Evolutionary conservation across 768 basidiomycete species (phyloP).

Genomic region (Trametes maxima): DNA sequence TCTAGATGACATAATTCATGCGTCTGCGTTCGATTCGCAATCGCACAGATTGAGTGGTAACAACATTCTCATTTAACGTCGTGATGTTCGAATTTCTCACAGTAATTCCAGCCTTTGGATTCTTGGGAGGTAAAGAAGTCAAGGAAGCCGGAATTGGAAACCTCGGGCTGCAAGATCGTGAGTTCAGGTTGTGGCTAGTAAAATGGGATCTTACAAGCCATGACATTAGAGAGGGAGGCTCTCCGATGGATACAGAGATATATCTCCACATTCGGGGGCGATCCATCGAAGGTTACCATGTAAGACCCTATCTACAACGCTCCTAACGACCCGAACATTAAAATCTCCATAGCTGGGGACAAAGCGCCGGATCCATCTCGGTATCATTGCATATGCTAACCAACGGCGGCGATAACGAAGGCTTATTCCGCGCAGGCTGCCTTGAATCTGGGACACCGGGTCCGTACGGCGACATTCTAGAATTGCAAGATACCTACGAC

Average conservation of each 20-base stretch:
- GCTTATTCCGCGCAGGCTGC: conserved; percentile 38
- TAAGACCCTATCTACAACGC: conserved; percentile 18
- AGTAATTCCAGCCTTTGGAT: conserved; percentile 25
- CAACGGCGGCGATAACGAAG: conserved; percentile 25
- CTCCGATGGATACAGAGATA: conserved; percentile 48
- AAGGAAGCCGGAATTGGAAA: conserved; percentile 32
- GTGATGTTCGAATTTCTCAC: not conserved
- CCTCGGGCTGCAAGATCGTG: conserved; percentile 43
- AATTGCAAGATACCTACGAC: conserved; percentile 13
- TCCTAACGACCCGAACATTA: not conserved
- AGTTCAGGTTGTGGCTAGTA: conserved; percentile 26
- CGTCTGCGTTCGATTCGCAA: no score
- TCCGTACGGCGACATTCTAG: conserved; percentile 7
- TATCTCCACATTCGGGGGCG: conserved; percentile 45
- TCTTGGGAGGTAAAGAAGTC: conserved; percentile 27
- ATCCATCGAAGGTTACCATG: conserved; percentile 47
- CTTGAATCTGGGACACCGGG: conserved; percentile 28
- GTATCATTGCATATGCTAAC: conserved; percentile 33
- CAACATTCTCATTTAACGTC: not conserved
- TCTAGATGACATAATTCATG: no score
- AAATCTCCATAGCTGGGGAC: conserved; percentile 39
- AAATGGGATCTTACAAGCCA: not conserved
- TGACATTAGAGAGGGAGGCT: conserved; percentile 37
- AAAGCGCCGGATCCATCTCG: conserved; percentile 42
- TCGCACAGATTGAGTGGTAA: conserved; percentile 1